A percentile compares a stretch with the other conserved stretches of the same genome.
Conservation (phyloP, 2,329 filamentous ascomycete species). For the Elsinoe necatrix region DNA sequence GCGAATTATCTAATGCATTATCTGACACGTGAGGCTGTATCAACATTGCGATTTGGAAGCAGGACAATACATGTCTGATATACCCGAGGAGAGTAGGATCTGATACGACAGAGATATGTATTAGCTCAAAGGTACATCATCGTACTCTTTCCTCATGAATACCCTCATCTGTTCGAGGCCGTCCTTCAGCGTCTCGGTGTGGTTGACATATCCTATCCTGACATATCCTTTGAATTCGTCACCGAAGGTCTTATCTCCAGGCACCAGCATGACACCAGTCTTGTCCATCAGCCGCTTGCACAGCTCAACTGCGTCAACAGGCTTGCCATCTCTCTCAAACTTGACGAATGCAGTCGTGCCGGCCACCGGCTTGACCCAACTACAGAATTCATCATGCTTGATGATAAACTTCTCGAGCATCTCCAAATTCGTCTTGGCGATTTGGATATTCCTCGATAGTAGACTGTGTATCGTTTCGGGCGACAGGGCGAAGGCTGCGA, state of each 20-base stretch:
- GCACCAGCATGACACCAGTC: slow-evolving; percentile 65
- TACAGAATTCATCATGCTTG: slow-evolving; percentile 53
- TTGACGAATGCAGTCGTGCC: slow-evolving; percentile 73
- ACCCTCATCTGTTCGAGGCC: slow-evolving; percentile 50
- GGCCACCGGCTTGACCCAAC: slow-evolving; percentile 66
- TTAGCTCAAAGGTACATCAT: slow-evolving; percentile 37
- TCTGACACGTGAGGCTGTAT: background rate
- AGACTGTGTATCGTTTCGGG: slow-evolving; percentile 55
- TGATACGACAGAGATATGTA: background rate
- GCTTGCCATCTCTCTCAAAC: slow-evolving; percentile 55
- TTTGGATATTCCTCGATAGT: slow-evolving; percentile 53
- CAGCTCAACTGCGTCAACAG: slow-evolving; percentile 64
- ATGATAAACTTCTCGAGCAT: slow-evolving; percentile 61
- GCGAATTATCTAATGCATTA: background rate
- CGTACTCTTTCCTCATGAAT: slow-evolving; percentile 50
- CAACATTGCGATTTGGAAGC: too few relatives aligned
- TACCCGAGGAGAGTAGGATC: too few relatives aligned
- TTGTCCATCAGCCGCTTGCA: slow-evolving; percentile 59
- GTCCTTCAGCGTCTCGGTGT: slow-evolving; percentile 59
- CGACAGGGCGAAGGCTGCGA: slow-evolving; percentile 67
- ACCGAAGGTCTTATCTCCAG: slow-evolving; percentile 67
- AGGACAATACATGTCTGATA: too few relatives aligned
- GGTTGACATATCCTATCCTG: slow-evolving; percentile 65
- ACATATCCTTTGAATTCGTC: slow-evolving; percentile 66
- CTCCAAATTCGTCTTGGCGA: slow-evolving; percentile 60